Evolutionary conservation across 345 rosid genomes (phyloP), one percentile per base, ranked within the genome.

Genomic region (Jatropha curcas): DNA sequence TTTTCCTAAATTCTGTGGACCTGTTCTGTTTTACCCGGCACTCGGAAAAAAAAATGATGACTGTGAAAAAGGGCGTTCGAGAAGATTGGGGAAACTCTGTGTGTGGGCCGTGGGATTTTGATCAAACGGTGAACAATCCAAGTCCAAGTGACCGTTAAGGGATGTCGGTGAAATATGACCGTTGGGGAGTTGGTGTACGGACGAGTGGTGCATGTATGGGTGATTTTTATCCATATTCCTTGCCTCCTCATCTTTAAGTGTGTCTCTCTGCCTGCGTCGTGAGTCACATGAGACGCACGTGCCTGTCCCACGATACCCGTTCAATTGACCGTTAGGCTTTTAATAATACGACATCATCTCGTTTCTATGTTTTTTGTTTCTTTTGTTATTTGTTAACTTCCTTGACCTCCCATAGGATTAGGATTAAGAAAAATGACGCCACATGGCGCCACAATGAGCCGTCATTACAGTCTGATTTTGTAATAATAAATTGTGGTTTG

Each of bases 161-260:
- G 4, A 66, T 87, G 97, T 94, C 97, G 92, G 93, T 77, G 86
- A 81, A 92, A 92, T 89, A 84, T 89, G 89, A 92, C 99, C 99
- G 99, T 95, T 94, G 89, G 63, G 41, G 81, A 74, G 74, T 83
- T 78, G 81, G 81, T 77, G 92, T 88, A 86, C 88, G 90, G 88
- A 67, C 68, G 52, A 9, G 28, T 63, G 73, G 72, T 65, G 73
- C 5, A 56, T 68, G 68, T 65, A 68, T 51, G 35, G 14, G 66
- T 74, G 67, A 65, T 48, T 69, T 75, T 60, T 48, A 41, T 52
- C 7, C 20, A 9, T 67, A 27, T 8, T 4, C 13, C n/a, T n/a
- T n/a, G n/a, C n/a, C n/a, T n/a, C n/a, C n/a, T n/a, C n/a, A n/a
- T n/a, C n/a, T n/a, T n/a, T n/a, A n/a, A n/a, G n/a, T n/a, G n/a